Evolutionary conservation across 805 yeast species (phyloP).

Genomic region (Nakazawaea ernobii): DNA sequence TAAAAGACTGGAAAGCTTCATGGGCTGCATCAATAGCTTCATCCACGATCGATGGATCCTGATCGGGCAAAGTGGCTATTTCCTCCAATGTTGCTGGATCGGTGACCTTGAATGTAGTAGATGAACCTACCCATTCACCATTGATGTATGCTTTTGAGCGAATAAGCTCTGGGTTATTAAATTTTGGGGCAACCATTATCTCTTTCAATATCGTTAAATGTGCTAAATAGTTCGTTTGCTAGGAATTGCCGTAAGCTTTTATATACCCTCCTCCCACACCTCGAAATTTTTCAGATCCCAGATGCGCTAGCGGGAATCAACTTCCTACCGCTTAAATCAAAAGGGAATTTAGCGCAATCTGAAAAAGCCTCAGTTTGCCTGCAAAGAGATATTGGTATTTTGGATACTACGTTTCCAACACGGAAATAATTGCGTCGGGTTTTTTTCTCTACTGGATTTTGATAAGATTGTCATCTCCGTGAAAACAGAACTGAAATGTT

Average conservation of each 20-base stretch:
- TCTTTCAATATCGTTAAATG: background rate
- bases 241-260: no score
- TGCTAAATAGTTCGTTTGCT: background rate
- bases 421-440: no score
- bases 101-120: slow-evolving; percentile 52
- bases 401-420: no score
- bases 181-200: slow-evolving; percentile 4
- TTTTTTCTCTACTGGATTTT: no score
- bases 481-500: no score
- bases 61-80: slow-evolving; percentile 51
- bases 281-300: background rate
- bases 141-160: slow-evolving; percentile 57
- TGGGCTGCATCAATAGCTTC: slow-evolving; percentile 53
- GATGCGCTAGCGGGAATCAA: background rate
- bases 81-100: slow-evolving; percentile 69
- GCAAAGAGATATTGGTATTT: no score
- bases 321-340: no score
- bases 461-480: no score
- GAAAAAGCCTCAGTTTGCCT: no score
- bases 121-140: slow-evolving; percentile 62
- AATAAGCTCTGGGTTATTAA: slow-evolving; percentile 32
- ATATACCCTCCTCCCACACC: background rate
- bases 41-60: slow-evolving; percentile 39
- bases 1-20: slow-evolving; percentile 46
- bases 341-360: no score